Evolutionary conservation across 768 basidiomycete genomes (phyloP).

Genomic region (Leccinum variicolor): DNA sequence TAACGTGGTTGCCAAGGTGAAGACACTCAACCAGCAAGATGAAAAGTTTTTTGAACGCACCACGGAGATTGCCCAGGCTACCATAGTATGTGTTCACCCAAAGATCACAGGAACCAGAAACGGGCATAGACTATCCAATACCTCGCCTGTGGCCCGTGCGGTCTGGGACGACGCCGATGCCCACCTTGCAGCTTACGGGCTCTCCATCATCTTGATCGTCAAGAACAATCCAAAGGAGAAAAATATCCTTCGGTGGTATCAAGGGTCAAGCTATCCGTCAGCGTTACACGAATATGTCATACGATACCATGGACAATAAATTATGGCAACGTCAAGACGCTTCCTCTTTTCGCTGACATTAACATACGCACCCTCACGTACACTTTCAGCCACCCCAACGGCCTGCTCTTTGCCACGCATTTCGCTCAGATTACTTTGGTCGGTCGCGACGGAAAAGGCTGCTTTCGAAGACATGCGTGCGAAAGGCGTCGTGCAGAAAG

Average conservation of each 20-base stretch:
- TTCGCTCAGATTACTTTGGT: conserved; percentile 96
- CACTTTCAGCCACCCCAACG: conserved; percentile 94
- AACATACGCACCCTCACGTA: conserved; percentile 93
- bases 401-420: conserved; percentile 95
- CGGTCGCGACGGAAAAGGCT: conserved; percentile 91
- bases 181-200: conserved; percentile 94
- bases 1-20: conserved; percentile 87
- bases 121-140: conserved; percentile 99
- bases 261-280: conserved; percentile 99
- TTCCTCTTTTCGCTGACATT: conserved; percentile 94
- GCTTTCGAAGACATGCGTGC: conserved; percentile 98
- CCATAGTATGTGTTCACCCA: conserved; percentile 98
- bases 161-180: conserved; percentile 97
- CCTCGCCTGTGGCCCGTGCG: conserved; percentile 88
- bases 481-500: conserved; percentile 90
- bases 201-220: conserved; percentile 98
- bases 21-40: conserved; percentile 80
- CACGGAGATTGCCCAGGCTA: conserved; percentile 89
- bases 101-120: conserved; percentile 95
- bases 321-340: conserved; percentile 84
- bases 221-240: conserved; percentile 99
- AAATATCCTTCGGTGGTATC: conserved; percentile 98
- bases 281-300: conserved; percentile 99
- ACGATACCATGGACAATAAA: conserved; percentile 95
- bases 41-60: conserved; percentile 92